Conservation (phyloP, 306 rosid species). For the Malus sieversii region DNA sequence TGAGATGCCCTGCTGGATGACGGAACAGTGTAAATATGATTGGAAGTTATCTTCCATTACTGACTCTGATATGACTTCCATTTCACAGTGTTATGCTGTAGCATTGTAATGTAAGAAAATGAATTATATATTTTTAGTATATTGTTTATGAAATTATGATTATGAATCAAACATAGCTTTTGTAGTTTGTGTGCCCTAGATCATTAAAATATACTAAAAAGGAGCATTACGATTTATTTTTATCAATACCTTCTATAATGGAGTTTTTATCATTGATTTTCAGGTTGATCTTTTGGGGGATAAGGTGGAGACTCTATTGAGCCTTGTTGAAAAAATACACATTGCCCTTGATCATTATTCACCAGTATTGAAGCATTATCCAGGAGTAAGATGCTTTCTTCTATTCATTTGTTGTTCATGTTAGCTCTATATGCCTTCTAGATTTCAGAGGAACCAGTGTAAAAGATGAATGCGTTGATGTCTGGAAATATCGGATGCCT, state of each 20-base stretch:
- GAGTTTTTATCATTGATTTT: conserved; percentile 21
- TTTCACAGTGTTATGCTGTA: background rate
- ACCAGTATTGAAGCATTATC: conserved; percentile 85
- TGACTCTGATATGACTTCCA: background rate
- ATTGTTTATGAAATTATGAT: background rate
- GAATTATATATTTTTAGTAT: background rate
- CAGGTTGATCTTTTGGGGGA: conserved; percentile 97
- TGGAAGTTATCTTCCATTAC: background rate
- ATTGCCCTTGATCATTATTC: conserved; percentile 90
- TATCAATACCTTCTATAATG: conserved; percentile 11
- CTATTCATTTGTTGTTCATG: background rate
- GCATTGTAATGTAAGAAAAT: background rate
- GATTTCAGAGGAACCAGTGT: background rate
- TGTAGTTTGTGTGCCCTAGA: background rate
- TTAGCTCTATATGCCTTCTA: background rate
- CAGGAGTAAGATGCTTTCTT: conserved; percentile 61
- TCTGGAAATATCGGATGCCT: background rate
- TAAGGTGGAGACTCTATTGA: conserved; percentile 56
- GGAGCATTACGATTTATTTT: background rate
- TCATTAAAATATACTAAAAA: background rate
- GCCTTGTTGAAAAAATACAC: conserved; percentile 64
- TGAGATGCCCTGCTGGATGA: background rate
- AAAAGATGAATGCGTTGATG: background rate
- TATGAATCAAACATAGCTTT: background rate
- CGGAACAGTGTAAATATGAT: background rate